Conservation (phyloP, 176 grass and related monocot genomes). For the Oryza nivara region DNA sequence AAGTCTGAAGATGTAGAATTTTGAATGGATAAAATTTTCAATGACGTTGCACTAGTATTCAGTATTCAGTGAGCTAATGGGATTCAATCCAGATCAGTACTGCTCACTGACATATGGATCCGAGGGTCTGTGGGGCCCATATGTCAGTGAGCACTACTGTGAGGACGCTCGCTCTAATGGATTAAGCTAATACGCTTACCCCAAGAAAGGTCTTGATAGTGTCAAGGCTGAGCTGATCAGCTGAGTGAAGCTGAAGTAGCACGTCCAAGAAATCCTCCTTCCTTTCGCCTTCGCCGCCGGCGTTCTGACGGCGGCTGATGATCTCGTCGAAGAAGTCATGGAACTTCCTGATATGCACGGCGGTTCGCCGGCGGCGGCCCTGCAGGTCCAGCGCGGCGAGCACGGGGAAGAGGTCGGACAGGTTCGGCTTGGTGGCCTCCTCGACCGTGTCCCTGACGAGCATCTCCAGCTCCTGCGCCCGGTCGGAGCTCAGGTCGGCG, state of each 20-base stretch:
- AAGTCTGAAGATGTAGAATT: background rate
- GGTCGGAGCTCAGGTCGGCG: constrained; percentile 43
- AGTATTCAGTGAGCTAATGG: no score
- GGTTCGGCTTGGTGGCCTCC: constrained; percentile 49
- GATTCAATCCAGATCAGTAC: no score
- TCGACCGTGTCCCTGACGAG: constrained; percentile 41
- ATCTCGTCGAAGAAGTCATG: constrained; percentile 49
- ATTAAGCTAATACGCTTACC: constrained; percentile 31
- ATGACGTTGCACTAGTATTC: background rate
- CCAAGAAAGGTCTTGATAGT: constrained; percentile 53
- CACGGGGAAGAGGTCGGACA: constrained; percentile 64
- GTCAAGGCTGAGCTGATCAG: constrained; percentile 41
- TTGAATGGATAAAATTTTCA: constrained; percentile 1
- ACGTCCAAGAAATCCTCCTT: constrained; percentile 59
- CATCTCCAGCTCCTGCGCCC: constrained; percentile 52
- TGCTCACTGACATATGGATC: no score
- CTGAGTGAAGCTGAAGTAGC: constrained; percentile 56
- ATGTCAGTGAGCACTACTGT: no score
- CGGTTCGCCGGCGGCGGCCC: constrained; percentile 45
- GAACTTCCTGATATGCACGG: constrained; percentile 26
- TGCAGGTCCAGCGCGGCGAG: constrained; percentile 60
- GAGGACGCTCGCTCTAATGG: no score
- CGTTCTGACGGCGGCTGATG: constrained; percentile 41
- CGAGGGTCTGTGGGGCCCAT: no score
- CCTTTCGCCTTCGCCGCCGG: background rate